A percentile compares a stretch with the other conserved stretches of the same genome.
phyloP scores from a whole-genome alignment of 2,329 filamentous ascomycete genomes.

The Plectosphaerella cucumerina region DNA sequence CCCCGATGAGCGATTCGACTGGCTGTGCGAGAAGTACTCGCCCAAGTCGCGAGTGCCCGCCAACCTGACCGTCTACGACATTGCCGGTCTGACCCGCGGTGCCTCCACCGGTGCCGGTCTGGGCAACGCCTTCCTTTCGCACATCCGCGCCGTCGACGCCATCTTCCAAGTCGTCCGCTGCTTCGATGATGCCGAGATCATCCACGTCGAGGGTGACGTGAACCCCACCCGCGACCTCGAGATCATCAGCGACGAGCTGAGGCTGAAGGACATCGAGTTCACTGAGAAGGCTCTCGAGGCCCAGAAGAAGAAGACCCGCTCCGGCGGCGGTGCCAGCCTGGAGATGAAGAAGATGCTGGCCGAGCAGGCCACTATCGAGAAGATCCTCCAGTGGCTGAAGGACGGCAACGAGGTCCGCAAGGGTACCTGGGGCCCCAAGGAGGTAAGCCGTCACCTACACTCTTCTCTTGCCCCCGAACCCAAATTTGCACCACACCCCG shows the following conservation, averaged over 20 bases:
- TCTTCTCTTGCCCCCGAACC: constrained; percentile 5
- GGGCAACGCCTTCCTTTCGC: constrained; percentile 95
- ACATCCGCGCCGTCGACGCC: constrained; percentile 96
- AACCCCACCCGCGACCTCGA: constrained; percentile 90
- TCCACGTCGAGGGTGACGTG: constrained; percentile 98
- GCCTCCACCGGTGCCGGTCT: constrained; percentile 97
- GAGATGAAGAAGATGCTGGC: constrained; percentile 98
- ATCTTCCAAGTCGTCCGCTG: constrained; percentile 96
- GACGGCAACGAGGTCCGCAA: constrained; percentile 92
- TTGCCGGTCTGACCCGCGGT: constrained; percentile 91
- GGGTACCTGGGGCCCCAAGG: constrained; percentile 84
- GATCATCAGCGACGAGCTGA: constrained; percentile 95
- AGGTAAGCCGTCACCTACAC: constrained; percentile 64
- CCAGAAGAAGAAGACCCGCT: constrained; percentile 88
- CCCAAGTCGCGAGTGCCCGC: constrained; percentile 96
- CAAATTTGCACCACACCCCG: constrained; percentile 13
- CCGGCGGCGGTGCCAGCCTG: constrained; percentile 81
- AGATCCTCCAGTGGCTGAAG: constrained; percentile 77
- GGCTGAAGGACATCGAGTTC: constrained; percentile 98
- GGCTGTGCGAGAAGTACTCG: constrained; percentile 94
- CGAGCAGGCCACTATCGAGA: constrained; percentile 90
- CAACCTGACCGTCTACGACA: constrained; percentile 97
- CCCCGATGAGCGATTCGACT: constrained; percentile 93
- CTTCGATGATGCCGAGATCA: constrained; percentile 99
- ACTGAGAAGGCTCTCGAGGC: constrained; percentile 91